A percentile compares a stretch with the other conserved stretches of the same genome.
phyloP scores from a whole-genome alignment of 1,284 basidiomycete species.

The Fomitopsis palustris region DNA sequence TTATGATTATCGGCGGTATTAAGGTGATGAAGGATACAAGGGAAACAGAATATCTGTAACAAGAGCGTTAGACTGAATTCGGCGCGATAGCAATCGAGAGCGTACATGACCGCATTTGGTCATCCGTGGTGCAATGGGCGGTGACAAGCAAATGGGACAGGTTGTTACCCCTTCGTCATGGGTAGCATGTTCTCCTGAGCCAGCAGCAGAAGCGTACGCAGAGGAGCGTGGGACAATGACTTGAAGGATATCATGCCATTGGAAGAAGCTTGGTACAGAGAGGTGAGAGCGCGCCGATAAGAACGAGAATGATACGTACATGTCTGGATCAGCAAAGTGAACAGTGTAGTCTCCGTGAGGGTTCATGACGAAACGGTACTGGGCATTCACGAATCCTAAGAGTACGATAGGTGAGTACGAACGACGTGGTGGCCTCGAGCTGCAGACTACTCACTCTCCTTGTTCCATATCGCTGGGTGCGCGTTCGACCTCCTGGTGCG shows the following conservation, averaged over 20 bases:
- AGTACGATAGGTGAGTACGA: slow-evolving; percentile 4
- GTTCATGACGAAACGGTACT: slow-evolving; percentile 92
- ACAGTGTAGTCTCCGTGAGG: slow-evolving; percentile 91
- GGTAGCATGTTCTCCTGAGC: slow-evolving; percentile 32
- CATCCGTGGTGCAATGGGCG: slow-evolving; percentile 92
- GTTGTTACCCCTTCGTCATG: slow-evolving; percentile 63
- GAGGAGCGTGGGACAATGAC: slow-evolving; percentile 86
- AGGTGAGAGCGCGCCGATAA: slow-evolving; percentile 10
- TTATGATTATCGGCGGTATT: slow-evolving; percentile 77
- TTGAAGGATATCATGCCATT: slow-evolving; percentile 96
- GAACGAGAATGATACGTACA: slow-evolving; percentile 48
- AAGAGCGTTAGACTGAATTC: slow-evolving; percentile 9
- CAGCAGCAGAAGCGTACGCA: slow-evolving; percentile 51
- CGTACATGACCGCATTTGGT: slow-evolving; percentile 96
- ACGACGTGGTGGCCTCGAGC: slow-evolving; percentile 1
- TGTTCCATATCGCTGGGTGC: slow-evolving; percentile 73
- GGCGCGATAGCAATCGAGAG: slow-evolving; percentile 22
- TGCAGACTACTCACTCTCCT: slow-evolving; percentile 67
- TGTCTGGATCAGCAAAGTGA: slow-evolving; percentile 93
- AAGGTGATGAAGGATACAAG: slow-evolving; percentile 91
- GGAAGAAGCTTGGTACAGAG: slow-evolving; percentile 65
- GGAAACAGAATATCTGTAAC: slow-evolving; percentile 80
- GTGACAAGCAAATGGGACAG: slow-evolving; percentile 94
- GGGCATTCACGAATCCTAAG: slow-evolving; percentile 87
- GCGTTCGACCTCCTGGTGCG: slow-evolving; percentile 66